A percentile compares a stretch with the other conserved stretches of the same genome.
Conservation (phyloP, 2,329 filamentous ascomycete species). For the Fusarium mangiferae region DNA sequence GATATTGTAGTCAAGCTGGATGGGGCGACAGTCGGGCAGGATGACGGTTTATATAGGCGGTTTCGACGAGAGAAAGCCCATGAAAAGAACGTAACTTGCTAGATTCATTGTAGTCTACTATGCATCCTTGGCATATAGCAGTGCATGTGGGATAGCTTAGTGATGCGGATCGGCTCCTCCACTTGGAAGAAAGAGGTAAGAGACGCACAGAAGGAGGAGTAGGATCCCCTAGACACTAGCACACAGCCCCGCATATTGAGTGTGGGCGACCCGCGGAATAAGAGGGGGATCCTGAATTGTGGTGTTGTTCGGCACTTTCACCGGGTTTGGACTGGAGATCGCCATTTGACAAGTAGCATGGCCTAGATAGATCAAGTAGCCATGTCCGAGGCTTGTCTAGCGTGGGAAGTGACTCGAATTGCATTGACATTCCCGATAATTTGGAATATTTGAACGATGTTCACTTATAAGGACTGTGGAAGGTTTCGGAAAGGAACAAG, state of each 20-base stretch:
- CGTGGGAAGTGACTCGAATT: background rate
- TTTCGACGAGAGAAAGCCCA: background rate
- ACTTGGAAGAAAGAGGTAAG: background rate
- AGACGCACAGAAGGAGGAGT: conserved; percentile 2
- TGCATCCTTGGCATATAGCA: background rate
- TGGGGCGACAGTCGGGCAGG: background rate
- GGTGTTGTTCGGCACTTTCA: conserved; percentile 28
- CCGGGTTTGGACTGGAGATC: conserved; percentile 14
- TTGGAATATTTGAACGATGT: background rate
- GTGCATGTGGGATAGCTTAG: background rate
- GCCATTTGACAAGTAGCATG: background rate
- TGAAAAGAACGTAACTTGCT: background rate
- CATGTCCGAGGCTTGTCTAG: conserved; percentile 15
- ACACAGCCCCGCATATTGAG: conserved; percentile 29
- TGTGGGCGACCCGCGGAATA: conserved; percentile 19
- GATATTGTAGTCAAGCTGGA: background rate
- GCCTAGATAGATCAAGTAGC: conserved; percentile 6
- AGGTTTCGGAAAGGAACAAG: background rate
- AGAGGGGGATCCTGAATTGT: conserved; percentile 24
- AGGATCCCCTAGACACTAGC: background rate
- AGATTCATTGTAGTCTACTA: conserved; percentile 1
- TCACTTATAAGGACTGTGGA: background rate
- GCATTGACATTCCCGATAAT: background rate
- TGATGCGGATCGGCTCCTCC: conserved; percentile 13
- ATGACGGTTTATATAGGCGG: conserved; percentile 29